phyloP scores from a whole-genome alignment of 257 asterid species.

The Solanum sejunctum region DNA sequence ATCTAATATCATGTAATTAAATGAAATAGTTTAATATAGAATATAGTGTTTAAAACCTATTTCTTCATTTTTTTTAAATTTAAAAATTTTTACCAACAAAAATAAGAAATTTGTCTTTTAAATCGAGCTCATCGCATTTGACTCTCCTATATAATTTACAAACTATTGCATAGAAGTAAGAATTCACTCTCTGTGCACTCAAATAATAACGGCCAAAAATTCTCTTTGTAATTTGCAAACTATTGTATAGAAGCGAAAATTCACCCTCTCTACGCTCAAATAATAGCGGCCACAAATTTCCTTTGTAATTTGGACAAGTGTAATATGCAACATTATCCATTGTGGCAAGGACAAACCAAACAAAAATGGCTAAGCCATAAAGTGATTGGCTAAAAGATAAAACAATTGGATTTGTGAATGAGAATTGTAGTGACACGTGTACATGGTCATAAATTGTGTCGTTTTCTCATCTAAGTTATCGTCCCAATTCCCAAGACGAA shows the following conservation, averaged over 20 bases:
- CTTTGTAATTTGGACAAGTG: background rate
- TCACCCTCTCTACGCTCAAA: no score
- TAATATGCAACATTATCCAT: background rate
- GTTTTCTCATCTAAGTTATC: background rate
- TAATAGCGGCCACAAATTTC: no score
- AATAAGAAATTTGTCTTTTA: fast-evolving
- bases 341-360: background rate
- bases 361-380: background rate
- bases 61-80: background rate
- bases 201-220: no score
- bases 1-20: background rate
- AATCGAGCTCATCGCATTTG: no score
- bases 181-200: no score
- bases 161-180: no score
- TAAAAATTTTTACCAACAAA: no score
- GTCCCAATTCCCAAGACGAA: background rate
- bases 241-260: no score
- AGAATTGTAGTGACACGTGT: constrained; percentile 2
- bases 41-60: background rate
- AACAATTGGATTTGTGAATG: constrained; percentile 1
- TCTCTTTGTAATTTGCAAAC: no score
- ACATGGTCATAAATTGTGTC: background rate
- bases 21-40: background rate
- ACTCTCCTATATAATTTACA: no score
- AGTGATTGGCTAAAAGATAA: background rate